Percentiles rank a stretch among this genome's conserved stretches.
Evolutionary conservation across 208 protist genomes (phyloP).

Genomic region (Strigomonas galati): DNA sequence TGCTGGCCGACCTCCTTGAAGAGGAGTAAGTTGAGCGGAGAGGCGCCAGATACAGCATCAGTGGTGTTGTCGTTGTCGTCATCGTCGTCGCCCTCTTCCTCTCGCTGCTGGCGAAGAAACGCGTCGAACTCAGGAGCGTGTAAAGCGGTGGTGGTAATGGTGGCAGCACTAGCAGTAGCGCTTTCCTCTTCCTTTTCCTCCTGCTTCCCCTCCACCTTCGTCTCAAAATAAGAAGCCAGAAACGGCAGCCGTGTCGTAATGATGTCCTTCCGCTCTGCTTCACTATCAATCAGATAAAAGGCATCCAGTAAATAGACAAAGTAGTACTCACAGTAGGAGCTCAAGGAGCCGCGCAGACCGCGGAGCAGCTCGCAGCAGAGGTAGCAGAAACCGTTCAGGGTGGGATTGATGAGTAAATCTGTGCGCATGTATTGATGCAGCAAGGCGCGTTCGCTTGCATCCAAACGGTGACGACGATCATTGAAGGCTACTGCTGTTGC

Average conservation of each 20-base stretch:
- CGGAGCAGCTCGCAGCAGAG: slow-evolving; percentile 73
- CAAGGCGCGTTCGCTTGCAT: background rate
- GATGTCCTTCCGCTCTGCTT: background rate
- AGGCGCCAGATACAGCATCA: background rate
- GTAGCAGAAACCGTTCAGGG: slow-evolving; percentile 64
- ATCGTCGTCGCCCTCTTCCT: background rate
- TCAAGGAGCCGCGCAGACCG: slow-evolving; percentile 78
- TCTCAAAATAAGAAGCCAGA: background rate
- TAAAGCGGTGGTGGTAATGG: background rate
- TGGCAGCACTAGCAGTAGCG: background rate
- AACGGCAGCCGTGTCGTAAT: background rate
- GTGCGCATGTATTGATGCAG: slow-evolving; percentile 42
- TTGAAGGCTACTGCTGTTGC: background rate
- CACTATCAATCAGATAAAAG: slow-evolving; percentile 33
- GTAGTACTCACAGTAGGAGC: slow-evolving; percentile 70
- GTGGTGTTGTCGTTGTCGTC: background rate
- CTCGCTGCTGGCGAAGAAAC: background rate
- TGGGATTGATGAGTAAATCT: slow-evolving; percentile 41
- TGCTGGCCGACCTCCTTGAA: background rate
- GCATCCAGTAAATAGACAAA: slow-evolving; percentile 48
- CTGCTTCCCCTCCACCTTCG: slow-evolving; percentile 11
- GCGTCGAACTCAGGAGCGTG: background rate
- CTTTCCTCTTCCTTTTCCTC: background rate
- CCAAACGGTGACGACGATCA: background rate
- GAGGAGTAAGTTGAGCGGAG: background rate